These are phyloP conservation scores for Borealophlyctis nickersoniae DNA, from an alignment of 192 early-diverging fungal genomes.

Conservation along the genomic window DNA sequence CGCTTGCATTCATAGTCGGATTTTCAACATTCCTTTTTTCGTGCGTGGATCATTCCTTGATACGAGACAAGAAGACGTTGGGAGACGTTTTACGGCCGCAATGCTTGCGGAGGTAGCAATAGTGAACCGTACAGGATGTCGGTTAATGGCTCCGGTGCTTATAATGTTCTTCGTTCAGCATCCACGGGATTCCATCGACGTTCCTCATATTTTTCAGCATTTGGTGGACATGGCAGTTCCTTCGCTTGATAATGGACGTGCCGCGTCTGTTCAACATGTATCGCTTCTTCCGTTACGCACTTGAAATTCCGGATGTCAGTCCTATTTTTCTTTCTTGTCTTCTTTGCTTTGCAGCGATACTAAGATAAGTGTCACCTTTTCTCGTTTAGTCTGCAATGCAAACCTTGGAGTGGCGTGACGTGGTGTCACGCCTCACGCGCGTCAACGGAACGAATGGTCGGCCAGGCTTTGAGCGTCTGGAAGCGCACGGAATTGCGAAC, in stretches of 20 bases:
- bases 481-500: slow-evolving; percentile 75
- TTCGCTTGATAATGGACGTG: slow-evolving; percentile 65
- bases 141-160: neutral
- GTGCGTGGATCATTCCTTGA: slow-evolving; percentile 84
- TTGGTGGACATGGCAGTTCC: slow-evolving; percentile 76
- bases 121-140: too few species aligned
- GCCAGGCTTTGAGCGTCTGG: slow-evolving; percentile 41
- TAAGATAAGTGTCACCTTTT: slow-evolving; percentile 6
- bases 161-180: slow-evolving; percentile 12
- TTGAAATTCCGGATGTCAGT: slow-evolving; percentile 71
- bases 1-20: slow-evolving; percentile 79
- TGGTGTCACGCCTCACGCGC: slow-evolving; percentile 65
- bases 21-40: slow-evolving; percentile 87
- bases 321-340: too few species aligned
- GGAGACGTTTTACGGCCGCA: slow-evolving; percentile 74
- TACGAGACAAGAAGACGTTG: slow-evolving; percentile 68
- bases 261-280: slow-evolving; percentile 76
- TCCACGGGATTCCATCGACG: slow-evolving; percentile 38
- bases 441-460: slow-evolving; percentile 43
- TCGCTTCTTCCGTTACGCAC: slow-evolving; percentile 76
- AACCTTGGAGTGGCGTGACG: slow-evolving; percentile 82
- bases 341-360: too few species aligned
- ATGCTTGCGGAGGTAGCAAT: slow-evolving; percentile 70
- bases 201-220: slow-evolving; percentile 63
- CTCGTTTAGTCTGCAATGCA: slow-evolving; percentile 65